phyloP scores from a whole-genome alignment of 2,329 filamentous ascomycete genomes.

The Pseudogymnoascus sp. region DNA sequence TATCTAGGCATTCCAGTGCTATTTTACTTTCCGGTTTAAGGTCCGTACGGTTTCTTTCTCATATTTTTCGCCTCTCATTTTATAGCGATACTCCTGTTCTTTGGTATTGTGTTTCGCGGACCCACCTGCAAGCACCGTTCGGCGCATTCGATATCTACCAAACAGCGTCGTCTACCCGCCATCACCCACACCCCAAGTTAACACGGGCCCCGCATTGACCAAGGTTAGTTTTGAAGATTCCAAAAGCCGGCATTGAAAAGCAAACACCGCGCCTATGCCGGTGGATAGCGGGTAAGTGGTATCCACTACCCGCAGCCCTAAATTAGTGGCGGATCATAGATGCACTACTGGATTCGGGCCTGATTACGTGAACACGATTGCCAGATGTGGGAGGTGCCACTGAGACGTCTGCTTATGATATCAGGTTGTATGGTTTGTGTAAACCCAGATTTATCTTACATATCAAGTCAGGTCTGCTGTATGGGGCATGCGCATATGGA shows the following conservation, averaged over 20 bases:
- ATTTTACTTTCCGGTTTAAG: not conserved
- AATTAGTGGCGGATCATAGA: not conserved
- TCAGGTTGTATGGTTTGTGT: not conserved
- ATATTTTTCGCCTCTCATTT: not conserved
- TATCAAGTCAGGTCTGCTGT: not conserved
- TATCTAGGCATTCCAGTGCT: not conserved
- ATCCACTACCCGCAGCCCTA: not conserved
- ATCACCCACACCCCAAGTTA: not conserved
- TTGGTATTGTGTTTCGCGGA: not conserved
- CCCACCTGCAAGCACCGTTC: not conserved
- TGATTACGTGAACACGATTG: slow-evolving; percentile 1
- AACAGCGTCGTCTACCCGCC: not conserved
- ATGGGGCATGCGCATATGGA: not conserved
- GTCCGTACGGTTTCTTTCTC: not conserved
- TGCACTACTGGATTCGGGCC: not conserved
- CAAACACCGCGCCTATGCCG: not conserved
- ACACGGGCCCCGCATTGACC: not conserved
- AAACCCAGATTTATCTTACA: not conserved
- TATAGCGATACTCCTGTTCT: too few species aligned
- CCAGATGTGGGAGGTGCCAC: not conserved
- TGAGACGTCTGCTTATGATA: not conserved
- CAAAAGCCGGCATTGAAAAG: not conserved
- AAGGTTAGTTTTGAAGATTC: not conserved
- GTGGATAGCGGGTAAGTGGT: not conserved
- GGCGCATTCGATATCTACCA: not conserved